phyloP scores from a whole-genome alignment of 2,329 filamentous ascomycete genomes.

The Myriosclerotinia curreyana region DNA sequence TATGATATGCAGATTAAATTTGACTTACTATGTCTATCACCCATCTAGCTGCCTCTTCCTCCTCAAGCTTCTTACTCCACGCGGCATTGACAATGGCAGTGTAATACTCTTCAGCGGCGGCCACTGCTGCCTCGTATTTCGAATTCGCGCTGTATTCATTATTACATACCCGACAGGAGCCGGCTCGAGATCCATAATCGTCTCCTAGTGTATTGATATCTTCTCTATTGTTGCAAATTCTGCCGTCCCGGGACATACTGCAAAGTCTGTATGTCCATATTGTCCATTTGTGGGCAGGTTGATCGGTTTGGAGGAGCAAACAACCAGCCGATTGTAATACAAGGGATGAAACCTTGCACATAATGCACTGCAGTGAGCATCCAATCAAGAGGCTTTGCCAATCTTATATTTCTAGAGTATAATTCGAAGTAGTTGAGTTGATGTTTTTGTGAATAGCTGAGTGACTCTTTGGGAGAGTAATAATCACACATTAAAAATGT shows the following conservation, averaged over 20 bases:
- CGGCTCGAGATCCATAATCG: background rate
- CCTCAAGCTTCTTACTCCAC: background rate
- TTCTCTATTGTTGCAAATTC: background rate
- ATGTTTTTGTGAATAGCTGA: no score
- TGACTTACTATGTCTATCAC: background rate
- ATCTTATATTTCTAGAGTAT: background rate
- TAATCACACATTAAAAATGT: background rate
- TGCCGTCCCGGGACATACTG: background rate
- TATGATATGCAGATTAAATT: background rate
- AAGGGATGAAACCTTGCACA: constrained; percentile 14
- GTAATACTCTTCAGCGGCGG: background rate
- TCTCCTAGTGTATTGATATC: background rate
- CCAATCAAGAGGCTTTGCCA: no score
- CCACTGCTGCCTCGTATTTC: background rate
- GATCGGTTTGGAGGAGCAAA: background rate
- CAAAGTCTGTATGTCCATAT: constrained; percentile 12
- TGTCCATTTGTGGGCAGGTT: constrained; percentile 1
- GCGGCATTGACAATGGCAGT: background rate
- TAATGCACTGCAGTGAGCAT: background rate
- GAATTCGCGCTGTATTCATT: background rate
- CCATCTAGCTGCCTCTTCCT: background rate
- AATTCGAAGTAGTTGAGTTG: background rate
- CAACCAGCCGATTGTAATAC: background rate
- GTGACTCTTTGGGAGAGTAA: background rate
- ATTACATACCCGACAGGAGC: background rate